Evolutionary conservation across 352 stramenopile genomes (phyloP), one percentile per base, ranked within the genome.

Genomic region (Phytophthora pinifolia): DNA sequence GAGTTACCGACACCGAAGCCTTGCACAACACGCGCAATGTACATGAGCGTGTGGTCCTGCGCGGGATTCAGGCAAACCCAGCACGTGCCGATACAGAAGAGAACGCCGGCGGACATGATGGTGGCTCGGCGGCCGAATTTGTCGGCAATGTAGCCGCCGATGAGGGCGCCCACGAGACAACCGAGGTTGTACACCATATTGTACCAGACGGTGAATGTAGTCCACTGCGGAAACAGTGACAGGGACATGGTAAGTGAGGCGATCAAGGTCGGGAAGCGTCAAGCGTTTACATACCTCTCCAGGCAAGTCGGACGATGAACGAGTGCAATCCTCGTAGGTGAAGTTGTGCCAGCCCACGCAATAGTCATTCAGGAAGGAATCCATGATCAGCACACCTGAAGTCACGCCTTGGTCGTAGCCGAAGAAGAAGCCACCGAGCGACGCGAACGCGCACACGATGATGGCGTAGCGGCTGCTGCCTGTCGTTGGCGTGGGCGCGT

Each of bases 141-240:
- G 46, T 69, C 62, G 2, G 57, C 62, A 2, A 75, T 17, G 43
- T 60, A 61, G 37, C 66, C 66, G n/a, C 66, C 66, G 31, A 75
- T 58, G 31, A 69, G 38, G 1, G 65, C 65, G 20, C 65, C 65
- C n/a, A 66, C 54, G 18, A 74, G 55, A 43, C 65, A 74, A 27
- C 65, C 59, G 17, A 74, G 50, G 62, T 74, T 68, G 54, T 74
- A 74, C 2, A 67, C 44, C 42, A 70, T 62, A 46, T 67, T 70
- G 49, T 64, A 74, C 42, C 47, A 59, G 2, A 62, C 65, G 6
- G 56, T 68, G 42, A 75, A 75, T 25, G 38, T 66, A 13, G 48
- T 53, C 66, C 66, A 75, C 15, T 72, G 20, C 20, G 3, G 1
- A 4, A 4, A 25, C 20, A 25, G n/a, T 25, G 20, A 25, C 20